phyloP scores from a whole-genome alignment of 2,329 filamentous ascomycete species.

The Pyrenochaeta sp. region DNA sequence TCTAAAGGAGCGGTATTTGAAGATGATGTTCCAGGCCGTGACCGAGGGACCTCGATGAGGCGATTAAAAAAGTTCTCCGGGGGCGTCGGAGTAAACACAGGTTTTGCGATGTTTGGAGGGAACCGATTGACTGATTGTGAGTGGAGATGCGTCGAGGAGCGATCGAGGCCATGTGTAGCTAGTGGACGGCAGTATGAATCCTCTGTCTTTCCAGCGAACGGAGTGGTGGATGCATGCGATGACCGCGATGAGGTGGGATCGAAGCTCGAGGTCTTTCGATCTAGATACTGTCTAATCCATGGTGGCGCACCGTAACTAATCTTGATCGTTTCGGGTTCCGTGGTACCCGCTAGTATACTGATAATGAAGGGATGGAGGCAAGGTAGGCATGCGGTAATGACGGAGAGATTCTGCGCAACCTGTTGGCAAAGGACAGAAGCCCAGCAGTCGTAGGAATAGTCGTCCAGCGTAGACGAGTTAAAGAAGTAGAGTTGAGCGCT shows the following conservation, averaged over 20 bases:
- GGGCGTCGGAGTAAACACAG: constrained; percentile 14
- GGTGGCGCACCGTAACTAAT: constrained; percentile 4
- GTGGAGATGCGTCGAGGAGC: constrained; percentile 27
- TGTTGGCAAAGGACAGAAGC: constrained; percentile 31
- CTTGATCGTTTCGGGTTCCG: constrained; percentile 19
- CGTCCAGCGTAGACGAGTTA: constrained; percentile 19
- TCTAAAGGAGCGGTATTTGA: constrained; percentile 23
- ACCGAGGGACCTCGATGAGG: constrained; percentile 26
- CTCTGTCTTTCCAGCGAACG: constrained; percentile 1
- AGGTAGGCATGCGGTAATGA: constrained; percentile 41
- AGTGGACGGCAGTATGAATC: constrained; percentile 36
- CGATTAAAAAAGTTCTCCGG: constrained; percentile 39
- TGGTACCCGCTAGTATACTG: constrained; percentile 23
- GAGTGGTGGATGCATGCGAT: constrained; percentile 3
- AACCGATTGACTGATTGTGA: constrained; percentile 30
- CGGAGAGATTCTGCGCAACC: constrained; percentile 39
- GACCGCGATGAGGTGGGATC: constrained; percentile 15
- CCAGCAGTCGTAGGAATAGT: constrained; percentile 31
- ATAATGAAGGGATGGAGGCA: constrained; percentile 37
- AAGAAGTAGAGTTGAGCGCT: constrained; percentile 32
- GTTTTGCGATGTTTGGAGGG: constrained; percentile 25
- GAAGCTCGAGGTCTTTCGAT: constrained; percentile 4
- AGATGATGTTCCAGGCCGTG: constrained; percentile 13
- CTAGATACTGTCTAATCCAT: constrained; percentile 9
- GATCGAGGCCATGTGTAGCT: constrained; percentile 39